These are phyloP conservation scores for Eragrostis curvula DNA, from an alignment of 176 grass and related monocot genomes.

Conservation along the genomic window DNA sequence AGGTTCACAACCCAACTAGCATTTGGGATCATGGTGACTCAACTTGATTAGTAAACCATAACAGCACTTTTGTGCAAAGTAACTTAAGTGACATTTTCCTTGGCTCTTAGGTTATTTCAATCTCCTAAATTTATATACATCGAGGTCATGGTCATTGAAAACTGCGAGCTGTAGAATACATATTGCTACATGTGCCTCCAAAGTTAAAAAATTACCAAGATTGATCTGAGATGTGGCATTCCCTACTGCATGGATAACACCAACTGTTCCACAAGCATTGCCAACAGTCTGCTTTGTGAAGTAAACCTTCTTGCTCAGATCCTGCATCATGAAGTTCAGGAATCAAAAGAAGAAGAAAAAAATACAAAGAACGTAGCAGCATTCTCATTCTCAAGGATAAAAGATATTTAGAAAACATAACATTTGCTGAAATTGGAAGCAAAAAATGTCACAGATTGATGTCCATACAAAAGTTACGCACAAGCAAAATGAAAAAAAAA, in stretches of 20 bases:
- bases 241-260: constrained; percentile 93
- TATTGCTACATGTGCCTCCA: not conserved
- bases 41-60: not conserved
- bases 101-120: not conserved
- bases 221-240: constrained; percentile 88
- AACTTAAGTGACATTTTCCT: not conserved
- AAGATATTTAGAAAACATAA: constrained; percentile 4
- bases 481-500: not conserved
- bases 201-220: constrained; percentile 59
- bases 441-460: not conserved
- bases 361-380: not conserved
- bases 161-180: not conserved
- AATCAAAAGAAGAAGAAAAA: constrained; percentile 22
- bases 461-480: not conserved
- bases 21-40: not conserved
- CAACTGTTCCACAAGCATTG: constrained; percentile 98
- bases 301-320: constrained; percentile 76
- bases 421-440: not conserved
- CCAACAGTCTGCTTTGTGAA: constrained; percentile 97
- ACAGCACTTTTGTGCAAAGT: not conserved
- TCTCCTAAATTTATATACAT: not conserved
- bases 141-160: constrained; percentile 21
- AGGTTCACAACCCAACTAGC: not conserved
- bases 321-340: constrained; percentile 47
- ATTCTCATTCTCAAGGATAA: not conserved